A percentile compares a stretch with the other conserved stretches of the same genome.
Conservation (phyloP, 129 eudicot genomes). For the Arctium lappa region DNA sequence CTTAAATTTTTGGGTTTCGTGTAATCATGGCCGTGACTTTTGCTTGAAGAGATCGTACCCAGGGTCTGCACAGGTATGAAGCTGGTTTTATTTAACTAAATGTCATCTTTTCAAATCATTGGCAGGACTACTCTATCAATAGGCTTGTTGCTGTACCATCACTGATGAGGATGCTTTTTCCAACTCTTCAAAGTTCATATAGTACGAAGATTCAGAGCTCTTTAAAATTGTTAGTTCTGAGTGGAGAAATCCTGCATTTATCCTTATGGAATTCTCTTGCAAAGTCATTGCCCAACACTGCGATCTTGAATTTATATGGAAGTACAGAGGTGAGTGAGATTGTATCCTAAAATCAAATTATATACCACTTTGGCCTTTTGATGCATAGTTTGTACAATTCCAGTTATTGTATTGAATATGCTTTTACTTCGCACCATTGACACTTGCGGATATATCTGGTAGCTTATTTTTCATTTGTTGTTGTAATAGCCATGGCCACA, state of each 20-base stretch:
- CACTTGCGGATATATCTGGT: background rate
- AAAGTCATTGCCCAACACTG: conserved; percentile 61
- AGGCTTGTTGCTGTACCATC: conserved; percentile 90
- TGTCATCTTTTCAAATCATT: conserved; percentile 14
- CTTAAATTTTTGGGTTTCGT: background rate
- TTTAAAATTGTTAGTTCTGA: conserved; percentile 61
- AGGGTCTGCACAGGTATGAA: background rate
- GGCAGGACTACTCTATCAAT: conserved; percentile 67
- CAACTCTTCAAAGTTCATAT: conserved; percentile 49
- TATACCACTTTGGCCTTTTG: background rate
- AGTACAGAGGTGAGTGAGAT: conserved; percentile 78
- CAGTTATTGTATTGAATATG: background rate
- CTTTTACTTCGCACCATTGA: background rate
- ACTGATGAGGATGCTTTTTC: conserved; percentile 65
- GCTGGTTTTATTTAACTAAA: background rate
- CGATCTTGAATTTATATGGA: conserved; percentile 81
- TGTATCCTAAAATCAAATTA: background rate
- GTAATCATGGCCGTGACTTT: background rate
- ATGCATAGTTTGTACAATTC: background rate
- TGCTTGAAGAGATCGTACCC: background rate
- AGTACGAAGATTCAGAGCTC: conserved; percentile 33
- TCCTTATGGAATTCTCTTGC: conserved; percentile 59
- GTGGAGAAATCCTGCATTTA: conserved; percentile 77
- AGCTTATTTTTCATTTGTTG: background rate
- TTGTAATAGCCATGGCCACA: background rate